Evolutionary conservation across 768 basidiomycete genomes (phyloP).

Genomic region (Sporobolomyces phaffii): DNA sequence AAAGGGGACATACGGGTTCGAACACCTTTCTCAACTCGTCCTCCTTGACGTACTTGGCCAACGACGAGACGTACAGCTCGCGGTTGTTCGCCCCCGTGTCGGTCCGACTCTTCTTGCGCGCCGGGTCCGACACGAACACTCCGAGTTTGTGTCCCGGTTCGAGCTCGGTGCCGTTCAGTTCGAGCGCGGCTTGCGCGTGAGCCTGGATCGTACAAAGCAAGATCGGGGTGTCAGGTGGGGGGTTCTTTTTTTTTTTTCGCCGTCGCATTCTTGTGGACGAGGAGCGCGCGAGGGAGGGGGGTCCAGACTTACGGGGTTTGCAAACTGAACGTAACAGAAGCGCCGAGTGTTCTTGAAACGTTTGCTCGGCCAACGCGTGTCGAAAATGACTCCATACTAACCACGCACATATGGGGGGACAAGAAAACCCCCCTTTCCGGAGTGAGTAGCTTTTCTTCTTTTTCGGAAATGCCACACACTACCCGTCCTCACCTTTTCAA

Average conservation of each 20-base stretch:
- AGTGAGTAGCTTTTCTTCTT: too few relatives aligned
- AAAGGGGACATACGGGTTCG: constrained; percentile 54
- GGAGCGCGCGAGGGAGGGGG: neutral
- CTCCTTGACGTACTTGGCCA: constrained; percentile 70
- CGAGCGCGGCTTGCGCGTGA: constrained; percentile 64
- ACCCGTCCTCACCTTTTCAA: constrained; percentile 68
- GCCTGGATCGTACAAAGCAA: constrained; percentile 51
- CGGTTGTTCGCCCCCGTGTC: constrained; percentile 77
- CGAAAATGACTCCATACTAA: constrained; percentile 84
- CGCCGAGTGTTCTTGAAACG: constrained; percentile 85
- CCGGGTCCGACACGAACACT: constrained; percentile 84
- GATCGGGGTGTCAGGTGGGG: too few relatives aligned
- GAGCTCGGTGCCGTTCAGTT: constrained; percentile 69
- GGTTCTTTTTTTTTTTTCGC: too few relatives aligned
- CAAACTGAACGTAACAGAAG: constrained; percentile 91
- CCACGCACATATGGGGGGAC: neutral
- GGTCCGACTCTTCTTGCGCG: constrained; percentile 78
- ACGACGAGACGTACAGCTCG: constrained; percentile 80
- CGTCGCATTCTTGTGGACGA: too few relatives aligned
- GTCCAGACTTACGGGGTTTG: constrained; percentile 60
- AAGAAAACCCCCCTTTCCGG: too few relatives aligned
- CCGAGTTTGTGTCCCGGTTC: constrained; percentile 62
- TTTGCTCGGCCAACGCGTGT: constrained; percentile 96
- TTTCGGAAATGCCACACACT: too few relatives aligned
- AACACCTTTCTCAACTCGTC: constrained; percentile 74